Evolutionary conservation across 2,329 filamentous ascomycete genomes (phyloP), one percentile per base, ranked within the genome.

Genomic region (Penicillium sp.): DNA sequence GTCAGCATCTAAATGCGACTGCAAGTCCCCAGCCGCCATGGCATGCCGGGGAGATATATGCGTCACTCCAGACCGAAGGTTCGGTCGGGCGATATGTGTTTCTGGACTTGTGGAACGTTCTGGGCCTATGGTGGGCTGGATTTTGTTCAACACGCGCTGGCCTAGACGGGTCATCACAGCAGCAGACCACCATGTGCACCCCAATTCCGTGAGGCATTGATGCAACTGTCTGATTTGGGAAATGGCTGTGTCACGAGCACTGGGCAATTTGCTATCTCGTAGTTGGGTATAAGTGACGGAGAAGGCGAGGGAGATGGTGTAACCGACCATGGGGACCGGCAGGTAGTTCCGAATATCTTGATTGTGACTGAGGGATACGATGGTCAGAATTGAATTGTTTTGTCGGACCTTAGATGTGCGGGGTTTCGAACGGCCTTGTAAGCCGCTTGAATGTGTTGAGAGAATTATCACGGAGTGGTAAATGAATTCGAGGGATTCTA

Each of bases 221-320:
- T 57, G 50, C 34, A 59, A 56, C 2, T 38, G 11, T 7, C 46
- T 38, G 1, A 59, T 4, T 27, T 55, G 42, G 1, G 33, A 19
- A 28, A 49, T 53, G 3, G 56, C 52, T 5, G 41, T 46, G 16
- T 37, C 9, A 29, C 51, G 52, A 0, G 47, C 44, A 28, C 50
- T 57, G 6, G 37, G 46, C 6, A 57, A 39, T 29, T 50, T 48
- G 22, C 47, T 53, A n/a, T 45, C 34, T 36, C 54, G 48, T 13
- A 47, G 34, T 3, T 53, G 54, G 30, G 55, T 59, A 39, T 57
- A 59, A 0, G 56, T 44, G 5, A 59, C 41, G 3, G 52, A 55
- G 31, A 57, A 57, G 4, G 25, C 52, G 4, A 59, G 40, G 1
- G 56, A 56, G 30, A 59, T 39, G 13, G 50, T 40, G 48, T 58